Conservation (phyloP, 2,329 filamentous ascomycete species). For the Talaromyces albobiverticillius region DNA sequence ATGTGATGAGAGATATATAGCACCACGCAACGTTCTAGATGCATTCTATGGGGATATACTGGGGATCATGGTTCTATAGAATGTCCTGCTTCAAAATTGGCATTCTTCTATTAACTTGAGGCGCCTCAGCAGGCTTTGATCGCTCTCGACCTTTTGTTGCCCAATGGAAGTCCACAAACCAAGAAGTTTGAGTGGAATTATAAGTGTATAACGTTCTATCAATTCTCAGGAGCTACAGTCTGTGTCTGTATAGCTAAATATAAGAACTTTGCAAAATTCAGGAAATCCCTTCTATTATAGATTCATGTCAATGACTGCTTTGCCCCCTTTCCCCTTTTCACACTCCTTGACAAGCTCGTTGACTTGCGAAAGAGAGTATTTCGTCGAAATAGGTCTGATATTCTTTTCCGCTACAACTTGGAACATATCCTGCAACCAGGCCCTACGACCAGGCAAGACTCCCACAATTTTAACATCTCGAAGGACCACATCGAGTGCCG, state of each 20-base stretch:
- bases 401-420: constrained; percentile 18
- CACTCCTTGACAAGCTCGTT: constrained; percentile 22
- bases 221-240: too few species aligned
- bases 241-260: too few species aligned
- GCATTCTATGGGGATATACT: neutral
- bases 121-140: neutral
- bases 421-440: constrained; percentile 21
- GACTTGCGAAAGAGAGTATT: constrained; percentile 18
- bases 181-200: too few species aligned
- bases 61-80: neutral
- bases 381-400: constrained; percentile 17
- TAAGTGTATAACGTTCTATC: neutral
- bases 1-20: neutral
- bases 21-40: neutral
- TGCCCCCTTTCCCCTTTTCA: constrained; percentile 17
- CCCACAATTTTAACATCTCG: constrained; percentile 22
- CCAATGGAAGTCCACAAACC: too few species aligned
- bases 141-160: too few species aligned
- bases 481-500: constrained; percentile 22
- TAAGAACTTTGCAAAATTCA: neutral
- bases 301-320: constrained; percentile 16
- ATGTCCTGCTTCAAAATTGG: neutral
- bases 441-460: constrained; percentile 19
- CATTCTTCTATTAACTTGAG: neutral
- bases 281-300: neutral